phyloP scores from a whole-genome alignment of 208 protist species.

The Balamuthia mandrillaris region DNA sequence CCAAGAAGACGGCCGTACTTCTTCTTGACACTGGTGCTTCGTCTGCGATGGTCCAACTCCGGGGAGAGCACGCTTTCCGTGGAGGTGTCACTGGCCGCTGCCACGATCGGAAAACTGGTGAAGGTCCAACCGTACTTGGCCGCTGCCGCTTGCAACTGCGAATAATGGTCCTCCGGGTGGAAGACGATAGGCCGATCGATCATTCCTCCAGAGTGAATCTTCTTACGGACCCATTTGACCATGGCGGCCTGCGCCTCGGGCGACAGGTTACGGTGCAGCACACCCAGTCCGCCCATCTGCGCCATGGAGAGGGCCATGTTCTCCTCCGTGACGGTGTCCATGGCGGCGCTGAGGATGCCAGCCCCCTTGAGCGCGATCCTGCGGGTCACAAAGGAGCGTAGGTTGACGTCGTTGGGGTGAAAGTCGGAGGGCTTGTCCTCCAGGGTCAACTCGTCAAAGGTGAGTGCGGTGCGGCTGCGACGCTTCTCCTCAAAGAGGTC shows the following conservation, averaged over 20 bases:
- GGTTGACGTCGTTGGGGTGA: constrained; percentile 31
- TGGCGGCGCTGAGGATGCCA: constrained; percentile 40
- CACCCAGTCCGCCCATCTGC: constrained; percentile 89
- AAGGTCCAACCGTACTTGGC: not conserved
- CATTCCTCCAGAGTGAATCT: constrained; percentile 30
- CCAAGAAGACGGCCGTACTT: too few relatives aligned
- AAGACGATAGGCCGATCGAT: constrained; percentile 31
- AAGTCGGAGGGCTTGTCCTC: constrained; percentile 37
- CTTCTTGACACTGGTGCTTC: too few relatives aligned
- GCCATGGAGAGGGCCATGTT: constrained; percentile 83
- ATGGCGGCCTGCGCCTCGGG: constrained; percentile 84
- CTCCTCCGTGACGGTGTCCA: constrained; percentile 90
- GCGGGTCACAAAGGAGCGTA: constrained; percentile 4
- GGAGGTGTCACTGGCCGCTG: not conserved
- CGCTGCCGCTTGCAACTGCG: not conserved
- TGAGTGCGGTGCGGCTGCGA: not conserved
- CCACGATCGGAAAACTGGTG: constrained; percentile 49
- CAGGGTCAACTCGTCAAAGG: constrained; percentile 37
- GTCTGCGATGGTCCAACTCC: too few relatives aligned
- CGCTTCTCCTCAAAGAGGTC: not conserved
- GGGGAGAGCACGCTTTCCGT: too few relatives aligned
- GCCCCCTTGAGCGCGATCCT: constrained; percentile 4
- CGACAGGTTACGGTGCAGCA: constrained; percentile 91
- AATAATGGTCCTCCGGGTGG: not conserved
- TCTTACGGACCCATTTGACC: constrained; percentile 68